Base-by-base conservation (phyloP, 2,329 filamentous ascomycete species). In the Hypoxylon sp. region DNA sequence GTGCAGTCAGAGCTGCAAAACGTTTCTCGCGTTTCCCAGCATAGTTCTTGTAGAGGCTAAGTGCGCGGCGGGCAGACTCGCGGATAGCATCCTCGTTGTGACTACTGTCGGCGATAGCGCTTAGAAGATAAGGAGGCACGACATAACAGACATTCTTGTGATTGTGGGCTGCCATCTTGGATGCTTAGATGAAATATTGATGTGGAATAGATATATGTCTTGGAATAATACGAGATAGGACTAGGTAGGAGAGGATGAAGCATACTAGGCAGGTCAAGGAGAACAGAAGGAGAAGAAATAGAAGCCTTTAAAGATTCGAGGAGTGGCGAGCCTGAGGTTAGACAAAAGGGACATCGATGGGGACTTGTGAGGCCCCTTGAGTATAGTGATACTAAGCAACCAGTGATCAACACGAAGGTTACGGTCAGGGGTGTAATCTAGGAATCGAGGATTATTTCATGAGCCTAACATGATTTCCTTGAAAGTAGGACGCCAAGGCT, bases 51-150 rank as follows among this genome's bases (percentile, higher is more conserved):
- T 79, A 79, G 30, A 79, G 75, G 7, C 73, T 67, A 14, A 85
- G 77, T 1, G 79, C 79, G 17, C 72, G 64, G 8, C 72, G 76
- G 27, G 84, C 84, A 6, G 79, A 76, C 33, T 78, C 64, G 25
- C 82, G 80, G 37, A 81, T 72, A 3, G 73, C 66, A 1, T 81
- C 77, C 1, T 80, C 75, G 40, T 83, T 83, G 64, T 77, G 69
- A 40, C 80, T 81, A 53, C 76, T 77, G 7, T 82, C 77, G 35
- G 81, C 81, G 57, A 86, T 84, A 60, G 78, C 79, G 33, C 74
- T 77, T 22, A 86, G 79, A 10, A 86, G 78, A 62, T 86, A 82
- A 20, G 84, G 84, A 20, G 84, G 84, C 3, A 85, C 80, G 63
- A 84, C 80, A 65, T 77, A 81, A 74, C 82, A 84, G 62, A 77